Conservation (phyloP, 1,139 yeast species). For the Citeromyces hawaiiensis region DNA sequence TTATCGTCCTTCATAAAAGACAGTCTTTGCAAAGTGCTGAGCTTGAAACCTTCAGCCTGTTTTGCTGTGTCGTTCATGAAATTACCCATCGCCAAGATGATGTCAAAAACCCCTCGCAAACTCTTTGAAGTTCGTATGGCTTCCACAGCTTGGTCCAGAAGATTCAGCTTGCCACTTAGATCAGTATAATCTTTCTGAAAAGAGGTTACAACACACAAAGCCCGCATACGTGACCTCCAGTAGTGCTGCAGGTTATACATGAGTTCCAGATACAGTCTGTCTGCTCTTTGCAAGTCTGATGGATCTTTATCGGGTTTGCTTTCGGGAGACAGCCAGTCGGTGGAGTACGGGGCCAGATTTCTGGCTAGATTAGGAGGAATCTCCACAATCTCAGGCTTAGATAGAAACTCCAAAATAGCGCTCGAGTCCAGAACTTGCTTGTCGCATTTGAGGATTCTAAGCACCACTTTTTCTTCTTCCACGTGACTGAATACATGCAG, state of each 20-base stretch:
- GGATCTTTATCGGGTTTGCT: slow-evolving; percentile 31
- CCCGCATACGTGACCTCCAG: slow-evolving; percentile 72
- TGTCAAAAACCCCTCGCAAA: slow-evolving; percentile 54
- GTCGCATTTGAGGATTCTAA: slow-evolving; percentile 60
- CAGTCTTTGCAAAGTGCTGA: slow-evolving; percentile 61
- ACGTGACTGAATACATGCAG: slow-evolving; percentile 63
- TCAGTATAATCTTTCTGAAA: slow-evolving; percentile 67
- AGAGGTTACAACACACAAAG: slow-evolving; percentile 42
- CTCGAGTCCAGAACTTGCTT: slow-evolving; percentile 51
- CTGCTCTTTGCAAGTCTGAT: slow-evolving; percentile 61
- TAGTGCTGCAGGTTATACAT: slow-evolving; percentile 66
- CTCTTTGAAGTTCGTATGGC: slow-evolving; percentile 44
- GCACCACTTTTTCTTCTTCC: slow-evolving; percentile 49
- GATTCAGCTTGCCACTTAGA: slow-evolving; percentile 41
- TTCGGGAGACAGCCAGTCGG: slow-evolving; percentile 30
- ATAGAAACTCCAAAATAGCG: slow-evolving; percentile 74
- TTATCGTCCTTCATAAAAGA: slow-evolving; percentile 69
- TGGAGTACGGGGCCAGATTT: slow-evolving; percentile 60
- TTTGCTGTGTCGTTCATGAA: slow-evolving; percentile 73
- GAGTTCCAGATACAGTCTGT: slow-evolving; percentile 59
- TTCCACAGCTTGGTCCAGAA: slow-evolving; percentile 53
- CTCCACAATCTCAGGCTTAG: slow-evolving; percentile 57
- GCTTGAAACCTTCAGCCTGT: slow-evolving; percentile 71
- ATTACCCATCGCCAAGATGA: slow-evolving; percentile 72
- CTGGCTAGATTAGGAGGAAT: slow-evolving; percentile 54